Base-by-base conservation (phyloP, 1,284 basidiomycete genomes). In the Cutaneotrichosporon spelunceum region DNA sequence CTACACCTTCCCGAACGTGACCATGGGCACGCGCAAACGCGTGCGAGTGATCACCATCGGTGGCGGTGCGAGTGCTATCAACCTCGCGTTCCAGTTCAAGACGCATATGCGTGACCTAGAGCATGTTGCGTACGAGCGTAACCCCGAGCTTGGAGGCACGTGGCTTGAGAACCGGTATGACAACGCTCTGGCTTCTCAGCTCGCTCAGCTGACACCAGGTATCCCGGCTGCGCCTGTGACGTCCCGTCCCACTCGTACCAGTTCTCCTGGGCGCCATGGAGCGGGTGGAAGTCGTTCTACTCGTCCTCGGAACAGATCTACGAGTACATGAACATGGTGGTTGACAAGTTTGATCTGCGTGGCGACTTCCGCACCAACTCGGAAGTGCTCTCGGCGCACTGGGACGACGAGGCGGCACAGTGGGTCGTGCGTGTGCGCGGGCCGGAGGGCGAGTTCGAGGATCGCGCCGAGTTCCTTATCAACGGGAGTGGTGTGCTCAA, bases 181-280 rank as follows among this genome's bases (percentile, higher is more conserved):
- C n/a, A 29, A 5, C 27, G 19, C 44, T 47, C 9, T 11, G 14
- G 7, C 23, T 47, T 6, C 42, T 21, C 16, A 45, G 11, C 44
- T 45, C n/a, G 24, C 24, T 23, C 1, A 13, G 26, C 27, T 50
- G 14, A 50, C 27, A 8, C 27, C 48, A 50, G 48, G 3, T 72
- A 72, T 48, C 70, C 72, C 13, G 72, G 72, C 19, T 67, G 66
- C 53, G 59, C 66, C 19, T 71, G 71, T 59, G 72, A 74, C 53
- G 68, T 72, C 34, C 71, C 71, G 10, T 70, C 70, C 6, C 64
- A 70, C 61, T 64, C 68, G 48, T 73, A 72, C 55, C 65, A 69
- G 60, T 70, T 68, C 54, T 63, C 65, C 21, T 72, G 56, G 54
- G 61, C 62, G 36, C 67, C 68, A 11, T 62, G 68, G 60, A 49